These are phyloP conservation scores for Pythium sukuiense DNA, from an alignment of 352 stramenopile genomes.

Conservation along the genomic window DNA sequence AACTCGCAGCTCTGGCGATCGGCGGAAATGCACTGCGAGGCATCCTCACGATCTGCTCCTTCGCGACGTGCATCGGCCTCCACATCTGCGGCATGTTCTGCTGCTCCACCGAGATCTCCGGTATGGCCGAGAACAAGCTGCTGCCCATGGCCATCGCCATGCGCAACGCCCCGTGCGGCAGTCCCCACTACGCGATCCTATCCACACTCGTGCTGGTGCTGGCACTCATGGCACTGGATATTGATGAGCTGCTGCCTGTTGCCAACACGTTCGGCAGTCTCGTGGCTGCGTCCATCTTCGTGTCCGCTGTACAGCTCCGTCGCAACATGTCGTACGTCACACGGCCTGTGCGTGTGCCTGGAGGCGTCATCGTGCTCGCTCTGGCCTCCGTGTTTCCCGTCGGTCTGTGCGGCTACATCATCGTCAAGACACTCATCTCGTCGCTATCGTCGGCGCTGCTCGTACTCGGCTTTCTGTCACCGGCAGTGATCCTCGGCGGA, in stretches of 20 bases:
- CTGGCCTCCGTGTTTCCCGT: slow-evolving; percentile 16
- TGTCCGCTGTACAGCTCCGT: slow-evolving; percentile 79
- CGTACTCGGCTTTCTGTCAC: slow-evolving; percentile 15
- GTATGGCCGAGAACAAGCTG: slow-evolving; percentile 74
- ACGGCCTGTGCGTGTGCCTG: slow-evolving; percentile 34
- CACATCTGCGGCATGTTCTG: slow-evolving; percentile 87
- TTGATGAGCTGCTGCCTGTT: slow-evolving; percentile 67
- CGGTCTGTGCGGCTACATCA: slow-evolving; percentile 21
- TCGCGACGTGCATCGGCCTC: slow-evolving; percentile 81
- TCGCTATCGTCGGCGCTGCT: slow-evolving; percentile 10
- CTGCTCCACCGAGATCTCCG: slow-evolving; percentile 77
- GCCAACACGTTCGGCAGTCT: slow-evolving; percentile 83
- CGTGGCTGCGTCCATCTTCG: slow-evolving; percentile 74
- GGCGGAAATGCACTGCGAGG: slow-evolving; percentile 12
- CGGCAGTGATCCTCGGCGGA: slow-evolving; percentile 9
- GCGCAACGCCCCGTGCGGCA: slow-evolving; percentile 22
- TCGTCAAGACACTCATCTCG: slow-evolving; percentile 15
- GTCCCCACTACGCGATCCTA: slow-evolving; percentile 31
- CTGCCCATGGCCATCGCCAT: slow-evolving; percentile 74
- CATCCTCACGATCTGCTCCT: slow-evolving; percentile 73
- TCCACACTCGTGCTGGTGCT: slow-evolving; percentile 16
- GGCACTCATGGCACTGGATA: slow-evolving; percentile 28
- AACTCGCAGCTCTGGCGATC: slow-evolving; percentile 1
- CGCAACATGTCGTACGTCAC: slow-evolving; percentile 39
- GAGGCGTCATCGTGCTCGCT: slow-evolving; percentile 14